These are phyloP conservation scores for Eucalyptus erythrocorys DNA, from an alignment of 345 rosid genomes.

Conservation along the genomic window DNA sequence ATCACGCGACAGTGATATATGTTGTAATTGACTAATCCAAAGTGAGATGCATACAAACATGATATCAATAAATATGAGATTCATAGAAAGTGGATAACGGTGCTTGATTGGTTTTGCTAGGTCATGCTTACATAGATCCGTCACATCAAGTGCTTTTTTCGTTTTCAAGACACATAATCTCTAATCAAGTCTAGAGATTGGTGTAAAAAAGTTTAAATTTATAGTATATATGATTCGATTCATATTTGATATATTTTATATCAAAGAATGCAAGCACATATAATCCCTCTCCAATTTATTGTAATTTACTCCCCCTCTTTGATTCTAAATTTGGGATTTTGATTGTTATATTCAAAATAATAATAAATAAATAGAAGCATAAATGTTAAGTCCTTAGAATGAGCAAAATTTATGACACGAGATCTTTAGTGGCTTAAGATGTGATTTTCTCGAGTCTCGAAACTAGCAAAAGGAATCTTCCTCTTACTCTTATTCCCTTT, in stretches of 20 bases:
- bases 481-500: not conserved
- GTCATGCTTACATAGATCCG: rapidly evolving
- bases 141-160: not conserved
- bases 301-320: not conserved
- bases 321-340: not conserved
- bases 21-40: rapidly evolving
- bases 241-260: not conserved
- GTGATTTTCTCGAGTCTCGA: not conserved
- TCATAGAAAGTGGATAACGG: rapidly evolving
- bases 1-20: rapidly evolving
- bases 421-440: not conserved
- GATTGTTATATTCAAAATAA: not conserved
- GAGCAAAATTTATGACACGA: not conserved
- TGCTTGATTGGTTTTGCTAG: not conserved
- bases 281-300: not conserved
- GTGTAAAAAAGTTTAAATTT: not conserved
- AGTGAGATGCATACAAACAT: not conserved
- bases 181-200: not conserved
- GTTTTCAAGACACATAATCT: not conserved
- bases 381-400: not conserved
- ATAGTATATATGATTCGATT: not conserved
- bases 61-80: not conserved
- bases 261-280: not conserved
- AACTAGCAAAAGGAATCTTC: not conserved
- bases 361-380: not conserved